Evolutionary conservation across 176 grass and related monocot species (phyloP).

Genomic region (Themeda triandra): DNA sequence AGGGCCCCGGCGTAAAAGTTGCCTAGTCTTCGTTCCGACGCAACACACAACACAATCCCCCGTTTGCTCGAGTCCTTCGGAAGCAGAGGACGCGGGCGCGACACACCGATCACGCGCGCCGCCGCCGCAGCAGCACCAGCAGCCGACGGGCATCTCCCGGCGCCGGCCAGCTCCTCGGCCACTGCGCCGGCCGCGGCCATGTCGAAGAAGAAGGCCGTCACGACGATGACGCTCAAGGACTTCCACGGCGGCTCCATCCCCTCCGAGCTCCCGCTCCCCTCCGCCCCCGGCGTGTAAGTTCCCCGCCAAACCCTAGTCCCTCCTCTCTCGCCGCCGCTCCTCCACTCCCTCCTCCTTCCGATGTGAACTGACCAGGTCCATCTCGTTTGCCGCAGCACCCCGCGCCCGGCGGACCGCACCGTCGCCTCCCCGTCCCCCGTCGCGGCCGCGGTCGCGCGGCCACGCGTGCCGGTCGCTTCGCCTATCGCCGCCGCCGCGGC

Average conservation of each 20-base stretch:
- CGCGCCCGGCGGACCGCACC: constrained; percentile 51
- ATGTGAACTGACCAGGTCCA: background rate
- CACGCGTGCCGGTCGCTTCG: constrained; percentile 33
- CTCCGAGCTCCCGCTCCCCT: constrained; percentile 87
- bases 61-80: background rate
- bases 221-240: constrained; percentile 94
- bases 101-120: constrained; percentile 21
- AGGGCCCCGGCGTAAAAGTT: constrained; percentile 21
- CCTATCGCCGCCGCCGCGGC: constrained; percentile 20
- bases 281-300: constrained; percentile 75
- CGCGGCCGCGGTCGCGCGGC: constrained; percentile 38
- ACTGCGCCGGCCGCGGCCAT: constrained; percentile 33
- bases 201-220: constrained; percentile 93
- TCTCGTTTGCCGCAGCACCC: constrained; percentile 48
- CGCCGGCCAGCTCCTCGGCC: constrained; percentile 29
- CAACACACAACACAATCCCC: background rate
- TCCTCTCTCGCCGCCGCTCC: background rate
- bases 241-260: constrained; percentile 99
- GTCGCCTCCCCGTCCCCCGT: constrained; percentile 19
- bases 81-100: background rate
- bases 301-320: constrained; percentile 31
- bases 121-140: background rate
- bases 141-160: background rate
- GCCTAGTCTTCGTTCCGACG: background rate
- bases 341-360: background rate